Evolutionary conservation across 768 basidiomycete species (phyloP), one percentile per base, ranked within the genome.

Genomic region (Mycena haematopus): DNA sequence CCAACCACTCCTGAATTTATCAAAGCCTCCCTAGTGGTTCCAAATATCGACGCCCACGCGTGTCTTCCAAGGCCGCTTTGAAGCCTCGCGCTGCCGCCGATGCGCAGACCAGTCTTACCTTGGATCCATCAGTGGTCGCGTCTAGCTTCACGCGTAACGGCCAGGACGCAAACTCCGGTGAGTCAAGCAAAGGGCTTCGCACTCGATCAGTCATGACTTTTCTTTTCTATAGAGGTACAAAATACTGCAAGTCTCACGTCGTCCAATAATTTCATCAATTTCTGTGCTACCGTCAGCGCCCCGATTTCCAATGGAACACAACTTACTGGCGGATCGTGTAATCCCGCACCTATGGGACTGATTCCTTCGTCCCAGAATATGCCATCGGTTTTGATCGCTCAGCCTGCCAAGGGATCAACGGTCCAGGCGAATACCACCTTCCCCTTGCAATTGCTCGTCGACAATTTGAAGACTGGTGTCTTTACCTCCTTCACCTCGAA

Each of bases 191-290:
- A 3, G n/a, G n/a, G 42, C 17, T 33, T 31, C 21, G 47, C 38
- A 10, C 45, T 22, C 29, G 8, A 19, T 27, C 29, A 0, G 44
- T 21, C 35, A n/a, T 35, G 25, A 15, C 45, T 11, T 6, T 49
- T 54, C 35, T 22, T n/a, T n/a, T n/a, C 19, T 14, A 2, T 31
- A 55, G 60, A 31, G 4, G 29, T 31, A 31, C 29, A 1, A 31
- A n/a, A 31, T 15, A 50, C 35, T 14, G 15, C 46, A 13, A 65
- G 63, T 21, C 74, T 85, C 8, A 87, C 83, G 0, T 87, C 87
- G n/a, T 73, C 73, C 49, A 88, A 91, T 77, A 91, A 91, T 79
- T 92, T 88, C 72, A 89, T 89, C 76, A 88, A 89, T 76, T 87
- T 78, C 72, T 89, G 89, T 67, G 73, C 77, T 8, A 83, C 81